These are phyloP conservation scores for Fusarium liriodendri DNA, from an alignment of 2,329 filamentous ascomycete species.

Conservation along the genomic window DNA sequence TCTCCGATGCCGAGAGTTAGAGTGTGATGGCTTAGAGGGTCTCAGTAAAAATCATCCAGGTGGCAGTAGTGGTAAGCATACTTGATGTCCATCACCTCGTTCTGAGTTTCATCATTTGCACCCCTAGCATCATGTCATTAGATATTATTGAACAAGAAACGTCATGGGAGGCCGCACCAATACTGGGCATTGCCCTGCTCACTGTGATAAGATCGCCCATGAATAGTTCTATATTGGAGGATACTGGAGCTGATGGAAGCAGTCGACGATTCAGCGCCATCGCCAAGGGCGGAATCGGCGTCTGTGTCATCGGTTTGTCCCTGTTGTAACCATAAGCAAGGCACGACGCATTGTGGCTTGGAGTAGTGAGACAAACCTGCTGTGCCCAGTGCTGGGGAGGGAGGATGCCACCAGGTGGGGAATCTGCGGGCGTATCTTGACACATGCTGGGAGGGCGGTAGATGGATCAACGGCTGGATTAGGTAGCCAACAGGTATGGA, in stretches of 20 bases:
- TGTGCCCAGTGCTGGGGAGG: slow-evolving; percentile 15
- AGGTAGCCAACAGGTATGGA: neutral
- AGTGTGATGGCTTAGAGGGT: slow-evolving; percentile 14
- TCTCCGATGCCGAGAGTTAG: slow-evolving; percentile 17
- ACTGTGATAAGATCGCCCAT: slow-evolving; percentile 29
- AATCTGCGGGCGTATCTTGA: neutral
- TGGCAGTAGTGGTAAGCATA: neutral
- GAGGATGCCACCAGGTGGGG: neutral
- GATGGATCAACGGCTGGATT: neutral
- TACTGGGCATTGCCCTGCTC: slow-evolving; percentile 22
- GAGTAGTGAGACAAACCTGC: neutral
- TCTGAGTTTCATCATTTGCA: slow-evolving; percentile 20
- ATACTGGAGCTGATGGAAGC: slow-evolving; percentile 30
- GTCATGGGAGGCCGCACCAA: slow-evolving; percentile 6
- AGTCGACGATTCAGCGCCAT: slow-evolving; percentile 25
- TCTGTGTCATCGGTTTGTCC: slow-evolving; percentile 2
- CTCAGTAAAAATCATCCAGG: neutral
- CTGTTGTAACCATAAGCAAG: neutral
- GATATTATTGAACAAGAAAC: neutral
- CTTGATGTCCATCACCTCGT: slow-evolving; percentile 31
- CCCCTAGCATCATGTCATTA: slow-evolving; percentile 10
- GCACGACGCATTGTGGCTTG: neutral
- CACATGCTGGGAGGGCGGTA: neutral
- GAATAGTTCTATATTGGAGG: slow-evolving; percentile 18
- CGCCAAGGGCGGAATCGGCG: slow-evolving; percentile 25